Evolutionary conservation across 2,329 filamentous ascomycete species (phyloP), one percentile per base, ranked within the genome.

Genomic region (Hortaea werneckii): DNA sequence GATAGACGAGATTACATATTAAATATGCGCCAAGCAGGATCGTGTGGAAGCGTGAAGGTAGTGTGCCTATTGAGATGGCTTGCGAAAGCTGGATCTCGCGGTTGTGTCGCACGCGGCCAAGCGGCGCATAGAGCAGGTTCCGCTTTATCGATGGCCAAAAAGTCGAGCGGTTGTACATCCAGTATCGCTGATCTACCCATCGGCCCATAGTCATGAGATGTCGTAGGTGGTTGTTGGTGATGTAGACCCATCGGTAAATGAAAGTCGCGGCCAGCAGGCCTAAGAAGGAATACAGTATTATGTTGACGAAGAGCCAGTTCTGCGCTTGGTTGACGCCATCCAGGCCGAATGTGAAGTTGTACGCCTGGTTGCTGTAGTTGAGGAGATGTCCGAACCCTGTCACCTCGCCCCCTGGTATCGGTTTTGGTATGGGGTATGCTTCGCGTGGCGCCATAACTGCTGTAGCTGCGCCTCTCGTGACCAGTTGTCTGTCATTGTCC

Each of bases 41-140:
- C 8, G 81, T 77, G 62, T 94, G 85, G 57, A 89, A 80, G 42
- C 87, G 73, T n/a, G 83, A 84, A 0, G 87, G 87, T 12, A 94
- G 68, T 0, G 86, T 90, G 51, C 87, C 84, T 45, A 87, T 78
- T 54, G 81, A 81, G 59, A 86, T 67, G 6, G 81, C 82, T 12
- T 72, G 72, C 20, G 79, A 82, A 10, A 88, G 66, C 58, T 83
- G 80, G 53, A 87, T 75, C 59, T 85, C 82, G 27, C 78, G 72
- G 58, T 92, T 92, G 67, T 92, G 87, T 58, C 86, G 76, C 60
- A 85, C 85, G 45, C 74, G 75, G 58, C 80, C 77, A 12, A 94
- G 67, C 5, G 87, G 87, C 1, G 87, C 82, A 59, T 81, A 82
- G 12, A 83, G 67, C 13, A 87, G 52, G 54, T 84, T 75, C 59